Base-by-base conservation (phyloP, 805 yeast genomes). In the Sugiyamaella mastotermitis region DNA sequence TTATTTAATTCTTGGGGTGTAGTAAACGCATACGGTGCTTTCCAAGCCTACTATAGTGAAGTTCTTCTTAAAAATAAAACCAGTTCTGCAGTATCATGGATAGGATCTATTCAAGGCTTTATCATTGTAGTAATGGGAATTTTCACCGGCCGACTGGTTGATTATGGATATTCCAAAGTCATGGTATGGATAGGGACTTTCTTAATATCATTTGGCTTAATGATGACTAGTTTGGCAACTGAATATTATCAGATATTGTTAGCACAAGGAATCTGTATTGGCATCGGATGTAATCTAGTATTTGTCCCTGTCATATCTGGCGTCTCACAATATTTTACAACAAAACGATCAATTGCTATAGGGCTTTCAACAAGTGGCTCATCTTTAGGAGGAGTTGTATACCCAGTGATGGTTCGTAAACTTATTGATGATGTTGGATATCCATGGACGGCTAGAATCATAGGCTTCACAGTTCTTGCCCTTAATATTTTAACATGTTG, bases 311-410 rank as follows among this genome's bases (percentile, higher is more conserved):
- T 70, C 33, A 54, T 74, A 20, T 64, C 73, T 4, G 57, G 65
- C 4, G 55, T 69, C 8, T 56, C 74, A 0, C 71, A 69, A 22
- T 72, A 71, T 60, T 74, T 72, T 47, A 45, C 57, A 28, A 57
- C 45, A 29, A 62, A 57, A 37, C 55, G 78, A 19, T 73, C 68
- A 4, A 50, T 65, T 24, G 76, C 73, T 4, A 56, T 64, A 15
- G 71, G 74, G 2, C 43, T 71, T 5, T 70, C 70, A 0, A 68
- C 74, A 1, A 51, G 68, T 6, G 78, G 78, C 11, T 72, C 77
- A 0, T 66, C 75, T 3, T 49, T 72, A 7, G 80, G 80, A 3
- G 75, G 76, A 10, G 55, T 70, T 37, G 38, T 68, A 15, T 71
- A 69, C 50, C 74, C 78, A 10, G 53, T 71, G 29, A 60, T 69